Evolutionary conservation across 352 stramenopile species (phyloP).

Genomic region (Achlya hypogyna): DNA sequence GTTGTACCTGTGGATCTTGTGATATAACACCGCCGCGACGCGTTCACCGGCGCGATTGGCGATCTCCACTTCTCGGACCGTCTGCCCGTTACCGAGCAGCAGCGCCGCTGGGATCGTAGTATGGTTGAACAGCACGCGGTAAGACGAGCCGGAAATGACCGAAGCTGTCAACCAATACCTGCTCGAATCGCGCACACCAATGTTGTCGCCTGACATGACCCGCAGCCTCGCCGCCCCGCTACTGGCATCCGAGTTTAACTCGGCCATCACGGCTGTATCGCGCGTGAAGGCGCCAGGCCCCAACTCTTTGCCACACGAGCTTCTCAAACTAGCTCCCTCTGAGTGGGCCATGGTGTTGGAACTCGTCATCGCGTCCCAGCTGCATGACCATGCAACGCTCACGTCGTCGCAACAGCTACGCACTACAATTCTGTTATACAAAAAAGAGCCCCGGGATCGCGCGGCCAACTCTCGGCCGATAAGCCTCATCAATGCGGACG

Average conservation of each 20-base stretch:
- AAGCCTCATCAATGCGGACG: slow-evolving; percentile 5
- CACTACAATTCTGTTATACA: not conserved
- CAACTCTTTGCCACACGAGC: not conserved
- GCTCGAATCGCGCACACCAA: too few species aligned
- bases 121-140: not conserved
- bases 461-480: not conserved
- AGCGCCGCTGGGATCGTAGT: not conserved
- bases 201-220: not conserved
- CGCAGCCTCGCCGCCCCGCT: not conserved
- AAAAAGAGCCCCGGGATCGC: not conserved
- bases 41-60: not conserved
- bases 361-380: not conserved
- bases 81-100: not conserved
- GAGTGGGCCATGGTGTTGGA: not conserved
- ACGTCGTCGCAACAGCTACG: not conserved
- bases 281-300: not conserved
- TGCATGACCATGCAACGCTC: not conserved
- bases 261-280: not conserved
- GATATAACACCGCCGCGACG: not conserved
- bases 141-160: not conserved
- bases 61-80: not conserved
- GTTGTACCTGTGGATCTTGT: not conserved
- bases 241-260: not conserved
- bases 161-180: not conserved
- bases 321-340: not conserved